Conservation (phyloP, 2,329 filamentous ascomycete species). For the Fusarium floridanum region DNA sequence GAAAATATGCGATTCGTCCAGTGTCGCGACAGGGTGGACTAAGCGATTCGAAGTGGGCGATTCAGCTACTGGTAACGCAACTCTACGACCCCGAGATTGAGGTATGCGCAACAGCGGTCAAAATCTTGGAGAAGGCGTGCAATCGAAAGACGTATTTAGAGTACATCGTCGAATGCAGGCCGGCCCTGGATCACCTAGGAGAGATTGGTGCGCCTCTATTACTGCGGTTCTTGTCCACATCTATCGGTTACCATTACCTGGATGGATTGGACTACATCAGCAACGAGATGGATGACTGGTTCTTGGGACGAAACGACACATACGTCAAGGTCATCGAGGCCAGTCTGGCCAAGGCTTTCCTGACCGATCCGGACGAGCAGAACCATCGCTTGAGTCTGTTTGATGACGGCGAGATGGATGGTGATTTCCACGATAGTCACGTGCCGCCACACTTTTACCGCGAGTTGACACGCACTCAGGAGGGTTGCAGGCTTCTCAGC, state of each 20-base stretch:
- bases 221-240: constrained; percentile 92
- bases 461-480: constrained; percentile 90
- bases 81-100: constrained; percentile 97
- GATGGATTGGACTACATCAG: constrained; percentile 98
- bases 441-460: constrained; percentile 99
- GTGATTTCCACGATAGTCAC: constrained; percentile 71
- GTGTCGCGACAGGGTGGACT: constrained; percentile 55
- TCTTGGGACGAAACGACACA: constrained; percentile 94
- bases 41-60: constrained; percentile 91
- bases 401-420: constrained; percentile 68
- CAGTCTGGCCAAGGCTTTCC: constrained; percentile 88
- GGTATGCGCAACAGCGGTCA: constrained; percentile 95
- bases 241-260: constrained; percentile 96
- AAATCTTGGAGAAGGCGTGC: constrained; percentile 97
- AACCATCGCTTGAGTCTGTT: constrained; percentile 70
- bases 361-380: constrained; percentile 72
- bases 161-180: constrained; percentile 96
- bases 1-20: constrained; percentile 81
- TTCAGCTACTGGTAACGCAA: constrained; percentile 96
- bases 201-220: constrained; percentile 96
- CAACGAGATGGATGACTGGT: constrained; percentile 99
- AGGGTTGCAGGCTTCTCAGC: constrained; percentile 89
- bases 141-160: constrained; percentile 92
- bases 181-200: constrained; percentile 92
- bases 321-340: constrained; percentile 96